Percentiles rank a stretch among this genome's conserved stretches.
phyloP scores from a whole-genome alignment of 805 yeast genomes.

The Kuraishia ogatae region DNA sequence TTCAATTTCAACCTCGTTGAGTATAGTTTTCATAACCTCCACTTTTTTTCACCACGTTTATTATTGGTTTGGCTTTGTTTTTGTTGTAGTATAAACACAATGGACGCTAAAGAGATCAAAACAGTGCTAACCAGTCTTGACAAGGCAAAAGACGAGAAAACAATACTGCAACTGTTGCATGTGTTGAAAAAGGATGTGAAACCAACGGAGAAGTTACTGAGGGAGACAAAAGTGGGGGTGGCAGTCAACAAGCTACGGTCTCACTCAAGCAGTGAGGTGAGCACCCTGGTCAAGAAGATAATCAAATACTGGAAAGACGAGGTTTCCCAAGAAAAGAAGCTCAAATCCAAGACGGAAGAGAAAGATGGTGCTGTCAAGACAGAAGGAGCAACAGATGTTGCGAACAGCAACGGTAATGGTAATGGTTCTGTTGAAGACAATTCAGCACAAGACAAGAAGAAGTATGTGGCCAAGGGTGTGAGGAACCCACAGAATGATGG shows the following conservation, averaged over 20 bases:
- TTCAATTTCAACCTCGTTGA: no score
- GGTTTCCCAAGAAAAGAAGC: conserved; percentile 57
- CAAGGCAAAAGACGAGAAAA: conserved; percentile 55
- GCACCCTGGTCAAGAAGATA: conserved; percentile 68
- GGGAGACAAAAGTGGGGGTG: conserved; percentile 96
- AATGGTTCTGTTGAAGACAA: conserved; percentile 7
- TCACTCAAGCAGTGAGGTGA: conserved; percentile 56
- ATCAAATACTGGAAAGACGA: conserved; percentile 87
- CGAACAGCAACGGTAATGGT: conserved; percentile 4
- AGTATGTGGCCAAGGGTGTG: conserved; percentile 42
- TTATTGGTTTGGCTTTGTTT: no score
- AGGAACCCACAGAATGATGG: conserved; percentile 81
- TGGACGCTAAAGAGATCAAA: conserved; percentile 71
- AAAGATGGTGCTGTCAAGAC: conserved; percentile 7
- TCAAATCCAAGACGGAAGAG: conserved; percentile 9
- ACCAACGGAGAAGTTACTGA: conserved; percentile 77
- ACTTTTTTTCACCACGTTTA: no score
- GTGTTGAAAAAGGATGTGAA: conserved; percentile 60
- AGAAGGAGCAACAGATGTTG: conserved; percentile 6
- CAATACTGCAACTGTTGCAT: conserved; percentile 57
- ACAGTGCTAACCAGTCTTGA: conserved; percentile 66
- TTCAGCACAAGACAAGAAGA: conserved; percentile 14
- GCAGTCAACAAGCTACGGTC: conserved; percentile 85
- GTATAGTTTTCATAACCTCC: no score
- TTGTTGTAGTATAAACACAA: no score